Percentiles rank a stretch among this genome's conserved stretches.
Conservation (phyloP, 495 filamentous ascomycete genomes). For the Podospora didyma region DNA sequence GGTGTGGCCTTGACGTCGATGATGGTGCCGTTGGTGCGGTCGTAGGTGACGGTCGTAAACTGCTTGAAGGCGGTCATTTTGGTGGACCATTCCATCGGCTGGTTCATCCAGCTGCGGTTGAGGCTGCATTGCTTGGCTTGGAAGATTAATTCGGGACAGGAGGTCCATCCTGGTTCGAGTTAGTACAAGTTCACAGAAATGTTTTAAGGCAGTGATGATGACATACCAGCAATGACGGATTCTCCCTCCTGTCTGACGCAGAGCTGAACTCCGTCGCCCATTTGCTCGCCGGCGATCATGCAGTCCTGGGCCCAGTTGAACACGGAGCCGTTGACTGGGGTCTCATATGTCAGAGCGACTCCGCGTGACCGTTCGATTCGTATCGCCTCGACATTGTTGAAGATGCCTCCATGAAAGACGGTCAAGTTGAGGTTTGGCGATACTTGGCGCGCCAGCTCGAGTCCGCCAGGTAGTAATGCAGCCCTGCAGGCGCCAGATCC, state of each 20-base stretch:
- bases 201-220: not conserved
- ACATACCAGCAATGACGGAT: constrained; percentile 7
- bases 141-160: constrained; percentile 6
- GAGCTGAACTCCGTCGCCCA: constrained; percentile 10
- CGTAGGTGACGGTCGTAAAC: constrained; percentile 4
- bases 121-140: constrained; percentile 1
- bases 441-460: constrained; percentile 11
- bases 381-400: constrained; percentile 10
- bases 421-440: constrained; percentile 11
- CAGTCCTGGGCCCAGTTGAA: not conserved
- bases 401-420: constrained; percentile 10
- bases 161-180: constrained; percentile 1
- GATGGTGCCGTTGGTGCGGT: constrained; percentile 15
- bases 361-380: constrained; percentile 9
- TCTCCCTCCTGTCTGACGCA: constrained; percentile 4
- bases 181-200: no score
- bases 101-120: constrained; percentile 1
- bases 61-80: constrained; percentile 11
- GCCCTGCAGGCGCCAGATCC: constrained; percentile 2
- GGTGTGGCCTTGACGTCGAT: not conserved
- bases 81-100: constrained; percentile 6
- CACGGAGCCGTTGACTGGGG: not conserved
- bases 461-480: constrained; percentile 11
- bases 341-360: constrained; percentile 5
- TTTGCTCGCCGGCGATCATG: not conserved